Percentiles rank a stretch among this genome's conserved stretches.
Conservation (phyloP, 345 rosid species). For the Syzygium aromaticum region DNA sequence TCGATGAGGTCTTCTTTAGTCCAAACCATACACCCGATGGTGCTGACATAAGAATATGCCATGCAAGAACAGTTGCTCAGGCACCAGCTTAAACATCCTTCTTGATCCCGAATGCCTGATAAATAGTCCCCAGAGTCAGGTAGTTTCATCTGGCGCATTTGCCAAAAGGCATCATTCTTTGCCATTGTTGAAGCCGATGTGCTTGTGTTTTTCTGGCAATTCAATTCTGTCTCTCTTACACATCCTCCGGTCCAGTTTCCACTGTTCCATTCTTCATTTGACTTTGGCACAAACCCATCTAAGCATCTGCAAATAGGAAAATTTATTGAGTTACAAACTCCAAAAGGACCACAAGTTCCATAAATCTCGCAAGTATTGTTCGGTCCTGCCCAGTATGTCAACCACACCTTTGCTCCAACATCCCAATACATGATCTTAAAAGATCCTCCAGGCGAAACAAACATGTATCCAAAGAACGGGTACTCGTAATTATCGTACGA, state of each 20-base stretch:
- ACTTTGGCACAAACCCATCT: constrained; percentile 24
- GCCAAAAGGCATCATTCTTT: background rate
- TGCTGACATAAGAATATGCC: background rate
- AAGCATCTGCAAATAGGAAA: constrained; percentile 12
- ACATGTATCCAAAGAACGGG: background rate
- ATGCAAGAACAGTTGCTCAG: constrained; percentile 9
- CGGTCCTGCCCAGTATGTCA: background rate
- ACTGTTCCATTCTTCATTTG: background rate
- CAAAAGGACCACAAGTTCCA: constrained; percentile 15
- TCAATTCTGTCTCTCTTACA: background rate
- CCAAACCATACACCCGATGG: constrained; percentile 4
- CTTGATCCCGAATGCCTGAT: background rate
- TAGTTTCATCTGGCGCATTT: background rate
- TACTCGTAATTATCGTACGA: background rate
- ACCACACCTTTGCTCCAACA: constrained; percentile 4
- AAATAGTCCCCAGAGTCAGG: background rate
- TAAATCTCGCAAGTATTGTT: constrained; percentile 15
- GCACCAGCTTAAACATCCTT: constrained; percentile 14
- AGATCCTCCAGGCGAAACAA: constrained; percentile 10
- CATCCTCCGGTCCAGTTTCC: constrained; percentile 17
- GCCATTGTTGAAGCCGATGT: background rate
- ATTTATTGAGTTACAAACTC: constrained; percentile 8
- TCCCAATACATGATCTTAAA: constrained; percentile 5
- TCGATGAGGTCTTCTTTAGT: background rate
- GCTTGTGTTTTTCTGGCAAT: background rate